Base-by-base conservation (phyloP, 2,329 filamentous ascomycete species). In the Cercospora nicotianae region DNA sequence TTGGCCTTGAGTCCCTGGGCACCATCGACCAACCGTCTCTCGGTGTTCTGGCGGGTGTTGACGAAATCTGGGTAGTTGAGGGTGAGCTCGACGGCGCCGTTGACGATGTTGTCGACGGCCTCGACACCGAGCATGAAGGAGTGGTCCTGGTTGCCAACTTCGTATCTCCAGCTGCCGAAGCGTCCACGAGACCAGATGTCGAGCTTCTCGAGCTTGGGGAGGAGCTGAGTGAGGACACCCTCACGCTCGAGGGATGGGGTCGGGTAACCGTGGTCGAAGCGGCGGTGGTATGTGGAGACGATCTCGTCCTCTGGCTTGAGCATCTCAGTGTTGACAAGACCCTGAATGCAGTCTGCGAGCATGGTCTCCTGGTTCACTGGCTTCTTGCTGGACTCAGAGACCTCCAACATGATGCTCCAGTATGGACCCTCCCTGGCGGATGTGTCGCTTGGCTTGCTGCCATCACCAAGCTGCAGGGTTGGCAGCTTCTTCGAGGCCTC, bases 381-480 rank as follows among this genome's bases (percentile, higher is more conserved):
- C 88, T 99, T 99, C 90, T 96, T 89, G 77, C 87, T 88, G 33
- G 94, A 98, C 83, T 99, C 92, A 33, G 95, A 98, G 69, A 99
- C 91, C 83, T 99, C 95, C 75, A 99, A 85, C 95, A 99, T 99
- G 86, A 99, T 96, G 72, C 94, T 98, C 95, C 95, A 99, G 89
- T 99, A 99, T 51, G 95, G 95, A 36, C 95, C 95, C 77, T 91
- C 88, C 85, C 95, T 87, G 69, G 92, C 83, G 77, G 91, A 89
- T 61, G 85, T 85, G 75, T 88, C 91, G 70, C 85, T 81, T 67
- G 93, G 87, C 84, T 93, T 92, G 81, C 89, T 91, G 80, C 95
- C 95, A 76, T 97, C 87, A 67, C 91, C 95, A 51, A 94, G 86
- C 80, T 94, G 91, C 75, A 93, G 83, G 23, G 95, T 98, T 45